Conservation (phyloP, 768 basidiomycete species). For the Amanita fuliginea region DNA sequence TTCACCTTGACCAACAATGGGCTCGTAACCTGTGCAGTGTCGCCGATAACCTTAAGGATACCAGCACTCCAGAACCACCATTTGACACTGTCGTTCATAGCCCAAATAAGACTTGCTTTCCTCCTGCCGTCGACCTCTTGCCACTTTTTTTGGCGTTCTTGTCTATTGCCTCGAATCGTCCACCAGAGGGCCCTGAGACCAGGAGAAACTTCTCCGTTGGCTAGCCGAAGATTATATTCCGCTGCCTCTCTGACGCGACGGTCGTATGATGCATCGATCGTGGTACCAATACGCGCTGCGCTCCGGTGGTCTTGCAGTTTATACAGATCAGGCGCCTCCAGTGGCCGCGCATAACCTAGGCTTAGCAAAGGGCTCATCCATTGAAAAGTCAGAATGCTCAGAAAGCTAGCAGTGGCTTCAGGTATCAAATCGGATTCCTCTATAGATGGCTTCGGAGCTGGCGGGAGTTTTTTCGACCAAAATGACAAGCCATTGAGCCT, state of each 20-base stretch:
- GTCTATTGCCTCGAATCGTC: conserved; percentile 41
- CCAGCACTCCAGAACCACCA: conserved; percentile 76
- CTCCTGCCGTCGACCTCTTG: conserved; percentile 50
- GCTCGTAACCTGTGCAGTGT: conserved; percentile 62
- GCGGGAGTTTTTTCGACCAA: conserved; percentile 23
- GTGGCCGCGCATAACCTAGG: conserved; percentile 70
- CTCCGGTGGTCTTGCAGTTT: conserved; percentile 56
- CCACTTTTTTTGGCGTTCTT: conserved; percentile 52
- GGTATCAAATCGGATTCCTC: conserved; percentile 55
- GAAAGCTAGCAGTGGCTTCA: conserved; percentile 51
- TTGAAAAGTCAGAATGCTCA: conserved; percentile 50
- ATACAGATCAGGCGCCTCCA: conserved; percentile 75
- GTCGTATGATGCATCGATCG: conserved; percentile 57
- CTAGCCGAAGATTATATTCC: conserved; percentile 62
- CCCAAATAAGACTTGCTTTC: conserved; percentile 50
- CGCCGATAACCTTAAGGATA: conserved; percentile 45
- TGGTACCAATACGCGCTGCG: conserved; percentile 47
- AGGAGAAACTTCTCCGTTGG: conserved; percentile 51
- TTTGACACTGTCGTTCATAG: conserved; percentile 68
- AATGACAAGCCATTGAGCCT: neutral
- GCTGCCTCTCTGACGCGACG: conserved; percentile 41
- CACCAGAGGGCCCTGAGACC: conserved; percentile 47
- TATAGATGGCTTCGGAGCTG: conserved; percentile 38
- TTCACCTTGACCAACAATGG: conserved; percentile 72
- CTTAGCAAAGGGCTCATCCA: conserved; percentile 69